Percentiles rank a stretch among this genome's conserved stretches.
These are phyloP conservation scores for Phytophthora uliginosa DNA, from an alignment of 352 stramenopile genomes.

Conservation along the genomic window DNA sequence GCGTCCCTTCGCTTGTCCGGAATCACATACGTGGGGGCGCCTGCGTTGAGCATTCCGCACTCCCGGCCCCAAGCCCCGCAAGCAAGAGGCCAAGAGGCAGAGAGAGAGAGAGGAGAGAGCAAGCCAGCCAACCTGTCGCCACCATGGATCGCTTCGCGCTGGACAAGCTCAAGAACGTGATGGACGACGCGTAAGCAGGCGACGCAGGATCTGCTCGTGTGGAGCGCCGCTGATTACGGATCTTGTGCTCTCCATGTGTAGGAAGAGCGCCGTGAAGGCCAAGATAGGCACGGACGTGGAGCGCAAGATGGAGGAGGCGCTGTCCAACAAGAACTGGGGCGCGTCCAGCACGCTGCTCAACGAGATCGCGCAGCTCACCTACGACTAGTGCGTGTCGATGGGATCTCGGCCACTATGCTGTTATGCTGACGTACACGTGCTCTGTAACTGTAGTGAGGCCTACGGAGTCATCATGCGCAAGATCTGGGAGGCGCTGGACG, in stretches of 20 bases:
- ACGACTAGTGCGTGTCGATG: constrained; percentile 88
- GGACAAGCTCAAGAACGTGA: constrained; percentile 89
- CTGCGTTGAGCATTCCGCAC: constrained; percentile 6
- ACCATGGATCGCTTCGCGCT: constrained; percentile 88
- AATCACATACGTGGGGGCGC: constrained; percentile 29
- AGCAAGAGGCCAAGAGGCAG: neutral
- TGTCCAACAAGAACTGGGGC: constrained; percentile 99
- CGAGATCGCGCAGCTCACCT: constrained; percentile 98
- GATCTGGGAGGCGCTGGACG: constrained; percentile 96
- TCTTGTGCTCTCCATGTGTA: constrained; percentile 36
- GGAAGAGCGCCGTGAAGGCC: constrained; percentile 88
- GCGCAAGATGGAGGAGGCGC: constrained; percentile 93
- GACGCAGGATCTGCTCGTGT: neutral
- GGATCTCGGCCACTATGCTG: neutral
- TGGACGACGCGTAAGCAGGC: constrained; percentile 87
- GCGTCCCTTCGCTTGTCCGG: constrained; percentile 31
- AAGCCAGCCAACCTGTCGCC: neutral
- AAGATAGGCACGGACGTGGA: constrained; percentile 91
- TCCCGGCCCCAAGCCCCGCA: constrained; percentile 11
- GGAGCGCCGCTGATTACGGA: neutral
- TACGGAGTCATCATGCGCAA: constrained; percentile 93
- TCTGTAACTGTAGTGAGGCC: constrained; percentile 69
- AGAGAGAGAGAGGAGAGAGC: constrained; percentile 5
- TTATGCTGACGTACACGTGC: constrained; percentile 12
- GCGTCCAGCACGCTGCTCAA: constrained; percentile 98